Percentiles rank a stretch among this genome's conserved stretches.
Evolutionary conservation across 345 rosid genomes (phyloP).

Genomic region (Linum lewisii): DNA sequence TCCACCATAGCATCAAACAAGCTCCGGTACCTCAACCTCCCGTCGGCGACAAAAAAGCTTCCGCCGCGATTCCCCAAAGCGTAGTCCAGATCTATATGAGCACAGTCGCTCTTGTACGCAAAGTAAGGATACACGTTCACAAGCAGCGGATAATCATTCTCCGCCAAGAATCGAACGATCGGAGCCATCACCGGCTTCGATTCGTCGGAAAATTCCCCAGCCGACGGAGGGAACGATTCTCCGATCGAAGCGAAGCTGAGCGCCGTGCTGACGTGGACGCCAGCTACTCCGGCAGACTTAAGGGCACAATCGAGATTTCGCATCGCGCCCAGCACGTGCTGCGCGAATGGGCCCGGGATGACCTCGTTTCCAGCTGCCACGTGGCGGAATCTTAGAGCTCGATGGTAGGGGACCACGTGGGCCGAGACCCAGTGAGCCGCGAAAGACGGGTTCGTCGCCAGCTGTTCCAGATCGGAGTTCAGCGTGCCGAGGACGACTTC

Average conservation of each 20-base stretch:
- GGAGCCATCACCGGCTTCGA: neutral
- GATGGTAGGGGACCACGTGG: neutral
- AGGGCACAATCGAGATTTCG: neutral
- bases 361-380: neutral
- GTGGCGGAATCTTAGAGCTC: neutral
- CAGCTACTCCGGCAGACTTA: neutral
- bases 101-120: slow-evolving; percentile 1
- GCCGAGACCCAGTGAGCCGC: neutral
- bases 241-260: neutral
- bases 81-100: neutral
- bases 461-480: neutral
- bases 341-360: neutral
- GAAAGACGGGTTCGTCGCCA: neutral
- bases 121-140: slow-evolving; percentile 16
- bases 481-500: slow-evolving; percentile 9
- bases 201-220: slow-evolving; percentile 1
- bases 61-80: neutral
- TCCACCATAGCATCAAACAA: slow-evolving; percentile 17
- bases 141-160: slow-evolving; percentile 10
- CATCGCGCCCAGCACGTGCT: neutral
- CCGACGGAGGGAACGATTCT: neutral
- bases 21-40: slow-evolving; percentile 7
- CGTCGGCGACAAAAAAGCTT: neutral
- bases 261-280: neutral
- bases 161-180: slow-evolving; percentile 1